phyloP scores from a whole-genome alignment of 306 rosid species.

The Biancaea sappan region DNA sequence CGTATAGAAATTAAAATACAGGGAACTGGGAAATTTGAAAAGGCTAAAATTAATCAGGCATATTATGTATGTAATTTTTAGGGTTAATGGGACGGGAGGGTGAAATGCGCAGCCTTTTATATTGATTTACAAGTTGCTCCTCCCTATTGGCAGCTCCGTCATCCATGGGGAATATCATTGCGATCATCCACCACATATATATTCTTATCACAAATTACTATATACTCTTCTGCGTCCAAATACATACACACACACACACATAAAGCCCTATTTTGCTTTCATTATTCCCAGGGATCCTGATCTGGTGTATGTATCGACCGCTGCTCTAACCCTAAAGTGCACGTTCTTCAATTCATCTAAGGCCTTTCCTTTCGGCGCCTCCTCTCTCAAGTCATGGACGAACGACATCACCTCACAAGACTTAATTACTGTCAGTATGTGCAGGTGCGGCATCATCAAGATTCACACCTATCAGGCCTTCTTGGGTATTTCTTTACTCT shows the following conservation, averaged over 20 bases:
- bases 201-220: not conserved
- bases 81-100: no score
- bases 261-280: not conserved
- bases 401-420: not conserved
- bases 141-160: no score
- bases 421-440: slow-evolving; percentile 38
- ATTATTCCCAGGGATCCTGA: not conserved
- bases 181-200: slow-evolving; percentile 1
- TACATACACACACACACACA: no score
- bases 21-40: no score
- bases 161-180: no score
- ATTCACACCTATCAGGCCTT: slow-evolving; percentile 50
- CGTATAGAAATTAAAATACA: no score
- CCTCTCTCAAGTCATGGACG: not conserved
- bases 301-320: no score
- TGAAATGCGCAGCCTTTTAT: no score
- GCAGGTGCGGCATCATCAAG: slow-evolving; percentile 63
- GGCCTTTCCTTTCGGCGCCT: not conserved
- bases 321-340: slow-evolving; percentile 17
- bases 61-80: no score
- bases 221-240: not conserved
- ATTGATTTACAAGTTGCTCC: no score
- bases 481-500: not conserved
- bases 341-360: not conserved
- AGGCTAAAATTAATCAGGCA: no score